Base-by-base conservation (phyloP, 1,284 basidiomycete genomes). In the Ganoderma boninense region DNA sequence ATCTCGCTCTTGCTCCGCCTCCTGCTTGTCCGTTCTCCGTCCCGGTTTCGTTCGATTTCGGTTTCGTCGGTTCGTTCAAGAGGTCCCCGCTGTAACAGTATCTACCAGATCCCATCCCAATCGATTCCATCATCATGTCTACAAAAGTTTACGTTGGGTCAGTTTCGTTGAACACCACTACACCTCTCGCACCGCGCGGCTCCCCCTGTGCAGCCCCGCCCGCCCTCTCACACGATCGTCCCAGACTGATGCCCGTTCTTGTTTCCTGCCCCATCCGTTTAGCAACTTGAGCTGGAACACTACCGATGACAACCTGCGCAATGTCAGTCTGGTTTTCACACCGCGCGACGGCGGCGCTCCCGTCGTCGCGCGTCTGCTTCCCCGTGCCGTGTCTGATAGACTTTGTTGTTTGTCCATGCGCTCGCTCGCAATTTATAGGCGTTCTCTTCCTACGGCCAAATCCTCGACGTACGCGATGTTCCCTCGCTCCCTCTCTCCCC, bases 211-310 rank as follows among this genome's bases (percentile, higher is more conserved):
- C 60, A 42, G 64, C 63, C 64, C 14, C 63, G 42, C 57, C 61
- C 54, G 62, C 62, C 29, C 29, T 62, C 59, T 59, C 71, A 52
- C 49, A 65, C 67, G 73, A 72, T 70, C 64, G 70, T 71, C n/a
- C 35, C 71, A 72, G 78, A 80, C 81, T 82, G 80, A 82, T 82
- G 68, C 75, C 73, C 70, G 54, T 57, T 66, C 73, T 66, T 70
- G 52, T 20, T 60, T 71, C 59, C 72, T 23, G 69, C 66, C 49
- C 70, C 66, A 65, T 73, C 70, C 69, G 83, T 87, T 83, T 90
- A 94, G 92, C 86, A 94, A 94, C 89, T 87, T 94, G 87, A 94
- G 92, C 87, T 94, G 95, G 95, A 95, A 95, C 90, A 96, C 95
- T 83, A 96, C 90, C 81, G 95, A 97, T 89, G 95, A 96, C 68